Conservation (phyloP, 495 filamentous ascomycete genomes). For the Penicillium samsonianum region DNA sequence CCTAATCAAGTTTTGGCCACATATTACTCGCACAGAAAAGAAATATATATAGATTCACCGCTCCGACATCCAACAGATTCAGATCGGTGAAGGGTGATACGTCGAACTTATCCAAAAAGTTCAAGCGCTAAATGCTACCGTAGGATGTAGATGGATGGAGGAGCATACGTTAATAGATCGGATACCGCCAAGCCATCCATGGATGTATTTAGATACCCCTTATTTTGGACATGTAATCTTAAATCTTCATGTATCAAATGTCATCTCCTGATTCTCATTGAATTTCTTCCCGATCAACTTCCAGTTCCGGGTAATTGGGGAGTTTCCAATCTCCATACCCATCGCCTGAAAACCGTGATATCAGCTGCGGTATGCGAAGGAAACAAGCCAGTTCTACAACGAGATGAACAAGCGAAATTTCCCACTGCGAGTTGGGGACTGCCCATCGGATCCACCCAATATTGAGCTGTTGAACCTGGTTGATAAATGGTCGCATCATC, state of each 20-base stretch:
- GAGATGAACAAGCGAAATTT: slow-evolving; percentile 28
- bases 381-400: slow-evolving; percentile 21
- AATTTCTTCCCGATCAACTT: too few relatives aligned
- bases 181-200: not conserved
- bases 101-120: not conserved
- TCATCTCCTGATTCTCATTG: too few relatives aligned
- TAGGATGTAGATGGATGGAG: not conserved
- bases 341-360: slow-evolving; percentile 20
- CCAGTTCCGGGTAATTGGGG: slow-evolving; percentile 29
- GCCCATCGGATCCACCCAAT: slow-evolving; percentile 13
- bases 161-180: not conserved
- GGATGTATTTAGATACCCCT: too few relatives aligned
- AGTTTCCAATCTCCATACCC: slow-evolving; percentile 29
- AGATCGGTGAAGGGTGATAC: not conserved
- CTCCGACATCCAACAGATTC: not conserved
- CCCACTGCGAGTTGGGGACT: slow-evolving; percentile 27
- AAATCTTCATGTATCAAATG: too few relatives aligned
- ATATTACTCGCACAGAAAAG: not conserved
- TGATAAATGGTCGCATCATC: slow-evolving; percentile 32
- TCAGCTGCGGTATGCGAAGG: slow-evolving; percentile 26
- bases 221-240: not conserved
- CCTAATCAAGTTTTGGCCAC: too few relatives aligned
- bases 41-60: not conserved
- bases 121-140: not conserved
- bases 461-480: slow-evolving; percentile 32